Conservation (phyloP, 2,329 filamentous ascomycete species). For the Daldinia sp. region DNA sequence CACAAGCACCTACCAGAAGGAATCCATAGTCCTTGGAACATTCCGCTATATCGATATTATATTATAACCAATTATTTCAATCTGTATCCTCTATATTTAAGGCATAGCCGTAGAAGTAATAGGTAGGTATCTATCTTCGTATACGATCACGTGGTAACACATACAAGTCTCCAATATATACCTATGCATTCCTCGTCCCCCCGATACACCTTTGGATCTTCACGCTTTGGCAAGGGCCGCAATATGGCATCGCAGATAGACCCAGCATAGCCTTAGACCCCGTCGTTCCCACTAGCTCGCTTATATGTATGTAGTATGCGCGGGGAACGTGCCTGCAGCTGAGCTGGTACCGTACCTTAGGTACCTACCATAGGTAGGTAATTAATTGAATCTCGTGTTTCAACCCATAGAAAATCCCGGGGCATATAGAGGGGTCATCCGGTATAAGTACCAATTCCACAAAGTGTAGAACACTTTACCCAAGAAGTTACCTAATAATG, state of each 20-base stretch:
- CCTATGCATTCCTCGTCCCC: neutral
- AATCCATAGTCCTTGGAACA: too few species aligned
- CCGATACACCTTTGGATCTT: too few species aligned
- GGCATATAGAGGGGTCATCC: neutral
- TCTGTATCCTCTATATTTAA: too few species aligned
- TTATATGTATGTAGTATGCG: slow-evolving; percentile 13
- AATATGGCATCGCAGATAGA: neutral
- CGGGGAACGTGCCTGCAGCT: slow-evolving; percentile 21
- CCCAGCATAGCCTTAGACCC: neutral
- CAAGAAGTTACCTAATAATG: slow-evolving; percentile 8
- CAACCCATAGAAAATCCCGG: neutral
- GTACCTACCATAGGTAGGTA: too few species aligned
- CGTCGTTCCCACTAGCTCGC: neutral
- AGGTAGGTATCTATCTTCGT: too few species aligned
- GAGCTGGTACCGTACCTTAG: neutral
- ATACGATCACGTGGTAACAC: neutral
- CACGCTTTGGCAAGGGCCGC: neutral
- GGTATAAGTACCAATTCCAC: neutral
- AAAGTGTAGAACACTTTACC: neutral
- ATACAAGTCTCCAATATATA: neutral
- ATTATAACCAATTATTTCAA: too few species aligned
- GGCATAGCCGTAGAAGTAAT: too few species aligned
- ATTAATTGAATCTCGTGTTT: neutral
- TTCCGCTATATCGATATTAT: too few species aligned
- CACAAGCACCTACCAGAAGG: too few species aligned